Evolutionary conservation across 2,329 filamentous ascomycete species (phyloP).

Genomic region (Emmonsiellopsis sp.): DNA sequence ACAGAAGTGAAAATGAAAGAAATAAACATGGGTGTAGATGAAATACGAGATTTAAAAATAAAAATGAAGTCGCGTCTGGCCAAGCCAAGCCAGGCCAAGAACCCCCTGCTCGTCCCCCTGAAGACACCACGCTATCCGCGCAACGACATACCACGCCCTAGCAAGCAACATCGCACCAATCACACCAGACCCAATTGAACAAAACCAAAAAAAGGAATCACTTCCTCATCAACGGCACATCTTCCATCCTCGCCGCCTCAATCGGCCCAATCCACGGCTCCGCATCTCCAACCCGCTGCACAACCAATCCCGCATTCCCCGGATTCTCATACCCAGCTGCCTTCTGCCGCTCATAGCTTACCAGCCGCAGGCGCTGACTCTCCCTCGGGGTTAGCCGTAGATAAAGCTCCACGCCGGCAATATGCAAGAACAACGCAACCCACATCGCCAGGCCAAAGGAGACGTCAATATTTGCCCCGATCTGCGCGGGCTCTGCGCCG

Average conservation of each 20-base stretch:
- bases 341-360: conserved; percentile 49
- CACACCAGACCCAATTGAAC: no score
- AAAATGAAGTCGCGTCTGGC: no score
- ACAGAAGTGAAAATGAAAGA: no score
- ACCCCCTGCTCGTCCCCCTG: no score
- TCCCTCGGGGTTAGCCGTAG: conserved; percentile 47
- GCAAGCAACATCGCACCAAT: no score
- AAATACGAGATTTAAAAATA: no score
- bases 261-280: conserved; percentile 8
- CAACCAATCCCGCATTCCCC: conserved; percentile 39
- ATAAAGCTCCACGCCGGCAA: conserved; percentile 41
- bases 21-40: no score
- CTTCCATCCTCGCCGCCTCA: neutral
- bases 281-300: conserved; percentile 34
- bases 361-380: conserved; percentile 43
- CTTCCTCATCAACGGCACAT: neutral
- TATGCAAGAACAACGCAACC: conserved; percentile 46
- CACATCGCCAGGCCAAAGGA: conserved; percentile 47
- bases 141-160: no score
- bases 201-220: neutral
- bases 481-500: conserved; percentile 16
- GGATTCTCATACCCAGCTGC: conserved; percentile 46
- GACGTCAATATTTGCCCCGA: conserved; percentile 38
- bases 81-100: no score
- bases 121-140: no score